Base-by-base conservation (phyloP, 495 filamentous ascomycete genomes). In the Annulohypoxylon bovei region DNA sequence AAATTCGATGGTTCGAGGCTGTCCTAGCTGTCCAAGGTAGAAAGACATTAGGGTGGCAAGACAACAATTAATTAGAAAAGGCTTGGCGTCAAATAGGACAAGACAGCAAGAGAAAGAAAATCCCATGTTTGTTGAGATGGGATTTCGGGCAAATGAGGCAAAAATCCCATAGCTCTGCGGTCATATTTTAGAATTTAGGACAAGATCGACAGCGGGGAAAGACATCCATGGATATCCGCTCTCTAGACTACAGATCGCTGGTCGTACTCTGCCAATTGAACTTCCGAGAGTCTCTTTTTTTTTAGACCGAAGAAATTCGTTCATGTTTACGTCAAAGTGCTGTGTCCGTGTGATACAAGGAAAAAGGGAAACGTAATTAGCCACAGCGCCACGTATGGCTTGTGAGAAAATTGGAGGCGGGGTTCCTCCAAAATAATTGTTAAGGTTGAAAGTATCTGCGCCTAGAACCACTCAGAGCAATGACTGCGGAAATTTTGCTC, bases 201-300 rank as follows among this genome's bases (percentile, higher is more conserved):
- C 14, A 61, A 53, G 68, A 71, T 71, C 70, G 39, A 57, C 70
- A 65, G 65, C 63, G 70, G 64, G 69, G 63, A 53, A 50, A 63
- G 32, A 61, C 33, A 52, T 32, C 39, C 39, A 18, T 18, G 49
- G 12, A 54, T 52, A n/a, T n/a, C 28, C 27, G 40, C 16, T 9
- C 22, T 44, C 28, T 30, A 47, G 20, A 20, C 32, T 5, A 14
- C n/a, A 1, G 11, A 40, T n/a, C 14, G 12, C 5, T 14, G 37
- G 37, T 40, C 8, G 44, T 18, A 53, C 49, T 30, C 4, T 46
- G 42, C 5, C 5, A 5, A 5, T 46, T 14, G 7, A 14, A n/a
- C n/a, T n/a, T n/a, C n/a, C n/a, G n/a, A n/a, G n/a, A n/a, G n/a
- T n/a, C n/a, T n/a, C n/a, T n/a, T 9, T 50, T 62, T 39, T 25